Evolutionary conservation across 164 flowering plant species (phyloP).

Genomic region (Euptelea pleiosperma): DNA sequence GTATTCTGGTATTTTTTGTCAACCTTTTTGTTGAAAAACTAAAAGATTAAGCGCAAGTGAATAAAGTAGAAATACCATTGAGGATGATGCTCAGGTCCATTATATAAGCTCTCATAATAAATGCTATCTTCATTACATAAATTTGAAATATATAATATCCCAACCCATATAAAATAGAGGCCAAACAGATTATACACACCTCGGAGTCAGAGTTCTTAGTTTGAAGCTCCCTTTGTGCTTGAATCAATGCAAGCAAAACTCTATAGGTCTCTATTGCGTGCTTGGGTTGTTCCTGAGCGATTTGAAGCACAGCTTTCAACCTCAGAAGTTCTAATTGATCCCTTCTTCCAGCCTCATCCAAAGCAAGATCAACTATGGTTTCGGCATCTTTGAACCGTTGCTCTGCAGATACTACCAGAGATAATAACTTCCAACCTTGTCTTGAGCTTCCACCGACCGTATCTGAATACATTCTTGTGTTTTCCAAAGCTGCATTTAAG

Average conservation of each 20-base stretch:
- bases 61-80: not conserved
- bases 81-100: not conserved
- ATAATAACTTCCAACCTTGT: constrained; percentile 72
- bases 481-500: constrained; percentile 56
- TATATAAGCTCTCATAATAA: no score
- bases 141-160: no score
- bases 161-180: not conserved
- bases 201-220: constrained; percentile 27
- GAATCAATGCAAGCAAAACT: constrained; percentile 63
- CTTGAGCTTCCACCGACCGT: constrained; percentile 54
- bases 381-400: constrained; percentile 76
- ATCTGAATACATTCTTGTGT: constrained; percentile 43
- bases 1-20: no score
- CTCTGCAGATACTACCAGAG: constrained; percentile 72
- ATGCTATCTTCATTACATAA: not conserved
- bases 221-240: constrained; percentile 44
- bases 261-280: constrained; percentile 78
- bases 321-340: constrained; percentile 67
- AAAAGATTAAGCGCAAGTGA: not conserved
- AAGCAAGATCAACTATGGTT: constrained; percentile 68
- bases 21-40: no score
- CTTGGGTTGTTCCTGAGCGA: constrained; percentile 80
- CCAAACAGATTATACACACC: constrained; percentile 38
- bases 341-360: constrained; percentile 63
- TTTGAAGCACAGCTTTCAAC: constrained; percentile 73